A percentile compares a stretch with the other conserved stretches of the same genome.
phyloP scores from a whole-genome alignment of 768 basidiomycete genomes.

The Imleria badia region DNA sequence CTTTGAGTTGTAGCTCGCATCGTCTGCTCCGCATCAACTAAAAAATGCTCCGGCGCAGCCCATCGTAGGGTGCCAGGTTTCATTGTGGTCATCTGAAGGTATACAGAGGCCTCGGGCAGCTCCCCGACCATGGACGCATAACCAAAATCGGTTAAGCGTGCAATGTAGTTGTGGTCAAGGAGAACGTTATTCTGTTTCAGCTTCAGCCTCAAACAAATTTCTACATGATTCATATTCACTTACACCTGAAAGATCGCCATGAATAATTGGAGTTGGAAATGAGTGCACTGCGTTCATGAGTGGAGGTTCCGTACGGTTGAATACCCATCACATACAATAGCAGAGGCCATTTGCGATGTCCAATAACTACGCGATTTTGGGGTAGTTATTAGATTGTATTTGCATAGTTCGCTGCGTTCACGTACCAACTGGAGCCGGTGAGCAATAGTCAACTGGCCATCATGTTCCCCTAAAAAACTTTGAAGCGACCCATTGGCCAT shows the following conservation, averaged over 20 bases:
- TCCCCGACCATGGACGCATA: slow-evolving; percentile 5
- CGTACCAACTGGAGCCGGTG: slow-evolving; percentile 3
- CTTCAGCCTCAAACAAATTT: neutral
- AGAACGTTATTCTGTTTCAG: slow-evolving; percentile 2
- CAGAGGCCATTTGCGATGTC: slow-evolving; percentile 9
- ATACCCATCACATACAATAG: neutral
- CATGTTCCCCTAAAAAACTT: neutral
- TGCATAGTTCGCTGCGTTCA: neutral
- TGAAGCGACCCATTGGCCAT: neutral
- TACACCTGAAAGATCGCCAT: slow-evolving; percentile 14
- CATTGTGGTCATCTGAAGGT: slow-evolving; percentile 28
- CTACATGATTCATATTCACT: neutral
- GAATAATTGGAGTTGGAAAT: slow-evolving; percentile 3
- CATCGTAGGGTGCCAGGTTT: slow-evolving; percentile 39
- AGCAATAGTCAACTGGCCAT: neutral
- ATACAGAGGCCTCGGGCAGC: neutral
- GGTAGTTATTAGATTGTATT: neutral
- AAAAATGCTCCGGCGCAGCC: slow-evolving; percentile 39
- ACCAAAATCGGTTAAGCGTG: slow-evolving; percentile 4
- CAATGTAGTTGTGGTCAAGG: neutral
- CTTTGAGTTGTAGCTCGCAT: neutral
- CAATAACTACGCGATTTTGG: slow-evolving; percentile 4
- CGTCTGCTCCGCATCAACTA: slow-evolving; percentile 4
- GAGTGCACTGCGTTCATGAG: slow-evolving; percentile 10
- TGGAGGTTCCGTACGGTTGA: neutral